Evolutionary conservation across 2,329 filamentous ascomycete genomes (phyloP).

Genomic region (Penicillium corylophilum): DNA sequence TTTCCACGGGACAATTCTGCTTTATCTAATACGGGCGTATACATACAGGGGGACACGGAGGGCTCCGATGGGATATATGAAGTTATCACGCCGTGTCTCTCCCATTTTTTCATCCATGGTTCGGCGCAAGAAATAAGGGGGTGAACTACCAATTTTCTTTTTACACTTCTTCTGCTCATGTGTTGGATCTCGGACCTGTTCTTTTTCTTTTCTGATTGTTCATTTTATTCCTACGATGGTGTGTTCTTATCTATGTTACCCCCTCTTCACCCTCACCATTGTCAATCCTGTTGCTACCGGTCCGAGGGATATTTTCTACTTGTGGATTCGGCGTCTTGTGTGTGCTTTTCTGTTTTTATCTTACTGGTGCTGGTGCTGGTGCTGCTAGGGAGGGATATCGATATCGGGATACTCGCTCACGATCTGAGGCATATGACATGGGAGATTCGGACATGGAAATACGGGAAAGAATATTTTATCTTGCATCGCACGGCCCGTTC

Average conservation of each 20-base stretch:
- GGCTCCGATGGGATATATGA: constrained; percentile 32
- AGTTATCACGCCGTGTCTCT: constrained; percentile 26
- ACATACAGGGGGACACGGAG: constrained; percentile 37
- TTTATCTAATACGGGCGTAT: constrained; percentile 38
- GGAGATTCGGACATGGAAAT: constrained; percentile 19
- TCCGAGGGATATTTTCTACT: constrained; percentile 4
- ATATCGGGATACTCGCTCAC: constrained; percentile 5
- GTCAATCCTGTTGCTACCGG: constrained; percentile 15
- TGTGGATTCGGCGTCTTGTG: constrained; percentile 14
- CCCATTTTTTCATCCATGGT: constrained; percentile 31
- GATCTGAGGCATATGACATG: constrained; percentile 24
- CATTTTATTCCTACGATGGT: constrained; percentile 17
- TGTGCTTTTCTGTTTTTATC: constrained; percentile 2
- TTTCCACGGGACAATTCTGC: constrained; percentile 19
- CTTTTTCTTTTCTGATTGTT: constrained; percentile 18
- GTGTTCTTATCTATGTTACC: constrained; percentile 3
- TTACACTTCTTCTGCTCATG: constrained; percentile 13
- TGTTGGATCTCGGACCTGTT: constrained; percentile 8
- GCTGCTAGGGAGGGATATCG: neutral
- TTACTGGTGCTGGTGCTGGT: neutral
- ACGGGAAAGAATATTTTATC: constrained; percentile 14
- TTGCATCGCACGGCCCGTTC: constrained; percentile 3
- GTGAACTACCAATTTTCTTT: constrained; percentile 10
- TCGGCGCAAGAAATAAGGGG: constrained; percentile 31
- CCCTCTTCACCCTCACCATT: constrained; percentile 4